Evolutionary conservation across 148 eudicot genomes (phyloP).

Genomic region (Rhododendron kiyosumense): DNA sequence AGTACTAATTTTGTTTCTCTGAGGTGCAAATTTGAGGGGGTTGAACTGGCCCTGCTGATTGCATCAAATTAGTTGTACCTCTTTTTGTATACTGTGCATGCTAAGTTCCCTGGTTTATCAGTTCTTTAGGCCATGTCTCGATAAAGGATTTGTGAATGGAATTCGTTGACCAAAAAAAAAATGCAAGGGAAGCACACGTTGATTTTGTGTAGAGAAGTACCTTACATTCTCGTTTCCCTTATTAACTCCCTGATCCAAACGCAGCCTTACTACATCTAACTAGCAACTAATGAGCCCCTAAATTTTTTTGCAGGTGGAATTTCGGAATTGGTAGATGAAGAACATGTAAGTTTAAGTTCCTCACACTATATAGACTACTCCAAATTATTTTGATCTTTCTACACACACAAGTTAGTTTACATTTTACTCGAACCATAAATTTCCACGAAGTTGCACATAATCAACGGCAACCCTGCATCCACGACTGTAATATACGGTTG

Average conservation of each 20-base stretch:
- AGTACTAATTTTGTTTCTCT: no score
- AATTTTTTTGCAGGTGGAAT: conserved; percentile 29
- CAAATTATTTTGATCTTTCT: neutral
- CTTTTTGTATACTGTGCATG: neutral
- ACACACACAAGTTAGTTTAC: neutral
- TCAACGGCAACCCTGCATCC: neutral
- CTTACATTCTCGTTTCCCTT: neutral
- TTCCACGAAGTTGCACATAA: neutral
- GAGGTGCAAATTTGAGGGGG: neutral
- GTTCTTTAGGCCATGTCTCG: neutral
- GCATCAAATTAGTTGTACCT: neutral
- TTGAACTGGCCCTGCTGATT: neutral
- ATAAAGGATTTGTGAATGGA: neutral
- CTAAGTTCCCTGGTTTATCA: neutral
- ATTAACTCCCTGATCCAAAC: neutral
- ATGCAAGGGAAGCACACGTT: neutral
- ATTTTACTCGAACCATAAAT: neutral
- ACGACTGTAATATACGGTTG: neutral
- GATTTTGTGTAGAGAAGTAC: neutral
- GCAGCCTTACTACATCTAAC: neutral
- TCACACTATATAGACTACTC: neutral
- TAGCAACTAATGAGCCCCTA: neutral
- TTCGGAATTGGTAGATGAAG: conserved; percentile 21
- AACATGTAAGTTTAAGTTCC: conserved; percentile 32
- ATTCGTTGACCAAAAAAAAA: neutral